Percentiles rank a stretch among this genome's conserved stretches.
Conservation (phyloP, 768 basidiomycete genomes). For the Pleurotus tuber-regium region DNA sequence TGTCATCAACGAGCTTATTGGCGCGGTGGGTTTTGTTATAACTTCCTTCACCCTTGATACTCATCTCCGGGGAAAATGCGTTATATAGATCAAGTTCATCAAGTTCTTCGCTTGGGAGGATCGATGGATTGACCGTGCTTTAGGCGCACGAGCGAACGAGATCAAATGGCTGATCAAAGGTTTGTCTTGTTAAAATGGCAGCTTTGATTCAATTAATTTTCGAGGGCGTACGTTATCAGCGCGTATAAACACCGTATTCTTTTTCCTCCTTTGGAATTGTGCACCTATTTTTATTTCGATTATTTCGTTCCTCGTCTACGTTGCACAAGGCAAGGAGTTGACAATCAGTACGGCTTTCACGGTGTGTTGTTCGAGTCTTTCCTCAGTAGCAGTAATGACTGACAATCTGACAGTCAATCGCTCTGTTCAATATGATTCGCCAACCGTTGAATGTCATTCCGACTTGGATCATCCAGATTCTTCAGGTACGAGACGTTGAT, state of each 20-base stretch:
- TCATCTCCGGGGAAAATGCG: no score
- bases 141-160: slow-evolving; percentile 66
- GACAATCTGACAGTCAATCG: slow-evolving; percentile 50
- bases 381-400: background rate
- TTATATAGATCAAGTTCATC: slow-evolving; percentile 61
- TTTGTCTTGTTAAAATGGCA: slow-evolving; percentile 28
- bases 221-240: slow-evolving; percentile 32
- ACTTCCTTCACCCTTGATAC: no score
- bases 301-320: slow-evolving; percentile 73
- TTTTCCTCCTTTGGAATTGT: slow-evolving; percentile 67
- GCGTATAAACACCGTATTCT: slow-evolving; percentile 70
- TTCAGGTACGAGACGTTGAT: slow-evolving; percentile 56
- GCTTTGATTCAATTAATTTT: background rate
- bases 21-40: slow-evolving; percentile 40
- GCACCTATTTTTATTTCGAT: slow-evolving; percentile 82
- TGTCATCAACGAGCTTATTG: slow-evolving; percentile 75
- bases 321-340: slow-evolving; percentile 69
- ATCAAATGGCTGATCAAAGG: slow-evolving; percentile 77
- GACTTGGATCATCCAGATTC: slow-evolving; percentile 71
- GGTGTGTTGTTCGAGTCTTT: slow-evolving; percentile 32
- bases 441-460: slow-evolving; percentile 73
- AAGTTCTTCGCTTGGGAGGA: slow-evolving; percentile 86
- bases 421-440: slow-evolving; percentile 84
- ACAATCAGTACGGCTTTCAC: slow-evolving; percentile 85
- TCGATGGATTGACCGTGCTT: slow-evolving; percentile 65